Base-by-base conservation (phyloP, 2,329 filamentous ascomycete species). In the Furcasterigmium furcatum region DNA sequence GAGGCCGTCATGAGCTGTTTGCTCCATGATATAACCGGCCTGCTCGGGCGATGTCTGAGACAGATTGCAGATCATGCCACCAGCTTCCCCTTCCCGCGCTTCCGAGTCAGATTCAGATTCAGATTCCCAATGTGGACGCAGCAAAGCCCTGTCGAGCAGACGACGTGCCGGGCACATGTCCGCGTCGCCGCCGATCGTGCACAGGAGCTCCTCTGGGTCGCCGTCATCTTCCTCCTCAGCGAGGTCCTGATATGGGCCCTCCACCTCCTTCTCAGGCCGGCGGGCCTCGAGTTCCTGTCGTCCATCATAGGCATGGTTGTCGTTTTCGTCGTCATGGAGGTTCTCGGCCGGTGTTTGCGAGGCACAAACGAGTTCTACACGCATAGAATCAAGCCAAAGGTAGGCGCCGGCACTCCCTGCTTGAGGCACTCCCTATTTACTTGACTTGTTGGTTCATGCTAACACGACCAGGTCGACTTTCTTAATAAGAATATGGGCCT, bases 401-500 rank as follows among this genome's bases (percentile, higher is more conserved):
- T 69, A 29, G 30, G 24, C 12, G 48, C 22, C 16, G 16, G 16
- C 3, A 9, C 32, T 13, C 12, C 20, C 14, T n/a, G n/a, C n/a
- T n/a, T n/a, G n/a, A n/a, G n/a, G n/a, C 30, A 32, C 18, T 14
- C 30, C 5, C 14, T n/a, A n/a, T n/a, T n/a, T n/a, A n/a, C 6
- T 14, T 14, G 13, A 32, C 30, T 13, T 32, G 14, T 32, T n/a
- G n/a, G n/a, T n/a, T n/a, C n/a, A n/a, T 14, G 30, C 30, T 32
- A 3, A 32, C 4, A 14, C 43, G 18, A 39, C 50, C 41, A 78
- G 73, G 64, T 75, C 19, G 67, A 77, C 40, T 65, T 77, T 9
- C 64, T 78, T 44, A 79, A 79, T 50, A 58, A 65, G 3, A 71
- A 79, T 54, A 68, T 79, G 51, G 74, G 74, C 0, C 55, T 77